Evolutionary conservation across 2,329 filamentous ascomycete genomes (phyloP).

Genomic region (Dendryphion nanum): DNA sequence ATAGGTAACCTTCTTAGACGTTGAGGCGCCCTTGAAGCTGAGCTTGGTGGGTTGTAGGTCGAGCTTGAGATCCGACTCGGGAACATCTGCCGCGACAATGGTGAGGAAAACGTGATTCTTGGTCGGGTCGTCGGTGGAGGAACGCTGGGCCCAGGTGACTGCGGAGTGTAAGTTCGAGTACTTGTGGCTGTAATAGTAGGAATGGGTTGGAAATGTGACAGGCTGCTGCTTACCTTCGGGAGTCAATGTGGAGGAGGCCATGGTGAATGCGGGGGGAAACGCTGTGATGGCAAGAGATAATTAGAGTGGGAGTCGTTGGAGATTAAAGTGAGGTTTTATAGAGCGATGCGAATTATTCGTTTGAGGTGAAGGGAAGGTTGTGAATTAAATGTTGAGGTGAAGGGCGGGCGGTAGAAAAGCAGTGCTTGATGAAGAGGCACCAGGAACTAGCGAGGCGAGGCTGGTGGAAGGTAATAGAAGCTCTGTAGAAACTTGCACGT

Average conservation of each 20-base stretch:
- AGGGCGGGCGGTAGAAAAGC: constrained; percentile 37
- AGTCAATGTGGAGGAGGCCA: constrained; percentile 30
- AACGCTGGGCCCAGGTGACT: constrained; percentile 99
- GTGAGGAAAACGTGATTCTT: constrained; percentile 97
- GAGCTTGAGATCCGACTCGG: constrained; percentile 72
- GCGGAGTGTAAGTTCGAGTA: neutral
- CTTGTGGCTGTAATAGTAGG: neutral
- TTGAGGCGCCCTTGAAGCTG: constrained; percentile 78
- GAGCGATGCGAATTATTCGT: no score
- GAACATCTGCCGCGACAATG: constrained; percentile 83
- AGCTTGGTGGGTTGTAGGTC: constrained; percentile 76
- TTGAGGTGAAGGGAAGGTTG: neutral
- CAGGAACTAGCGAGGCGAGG: constrained; percentile 34
- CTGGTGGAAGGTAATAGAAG: constrained; percentile 40
- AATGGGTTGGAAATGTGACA: constrained; percentile 5
- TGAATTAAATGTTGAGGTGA: constrained; percentile 10
- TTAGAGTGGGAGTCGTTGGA: constrained; percentile 2
- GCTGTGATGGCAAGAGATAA: neutral
- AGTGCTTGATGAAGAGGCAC: constrained; percentile 19
- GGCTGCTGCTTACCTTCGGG: constrained; percentile 42
- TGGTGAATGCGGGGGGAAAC: constrained; percentile 10
- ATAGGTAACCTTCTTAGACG: constrained; percentile 83
- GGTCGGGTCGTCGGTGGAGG: constrained; percentile 70
- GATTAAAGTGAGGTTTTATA: neutral
- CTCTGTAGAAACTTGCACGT: constrained; percentile 23